Evolutionary conservation across 768 basidiomycete species (phyloP), one percentile per base, ranked within the genome.

Genomic region (Leccinum disarticulatum): DNA sequence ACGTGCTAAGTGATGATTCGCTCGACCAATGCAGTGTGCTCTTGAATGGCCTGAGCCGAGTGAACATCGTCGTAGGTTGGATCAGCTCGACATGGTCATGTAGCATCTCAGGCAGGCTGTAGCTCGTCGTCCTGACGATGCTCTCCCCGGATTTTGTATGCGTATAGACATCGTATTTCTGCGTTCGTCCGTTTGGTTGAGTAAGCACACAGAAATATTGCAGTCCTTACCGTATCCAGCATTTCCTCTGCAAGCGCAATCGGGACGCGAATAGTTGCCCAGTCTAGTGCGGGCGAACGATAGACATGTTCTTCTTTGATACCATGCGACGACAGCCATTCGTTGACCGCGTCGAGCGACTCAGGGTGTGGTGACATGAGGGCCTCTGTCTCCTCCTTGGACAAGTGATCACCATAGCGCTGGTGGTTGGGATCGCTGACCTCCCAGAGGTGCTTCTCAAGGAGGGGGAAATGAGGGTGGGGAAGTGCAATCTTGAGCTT

Each of bases 61-160:
- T 75, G 65, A 90, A 91, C 70, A 83, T 80, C 2, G 87, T 90
- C 3, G 89, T 90, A 0, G 89, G 89, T 61, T 90, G 87, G 30
- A 91, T 76, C 31, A 90, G 71, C 38, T 89, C 87, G 57, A 90
- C 69, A 66, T 90, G 87, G 3, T 76, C 73, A 64, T 85, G 79
- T 50, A 90, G 71, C 57, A 80, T 61, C 50, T 77, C 77, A 0
- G 89, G 89, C 17, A 91, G 79, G 64, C 83, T 86, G 74, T 89
- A 91, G 59, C 76, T 77, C 4, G 83, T 85, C n/a, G 90, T 87
- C 56, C 90, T 82, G 60, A 89, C 74, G 36, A 88, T 69, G 14
- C 77, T 70, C 31, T 85, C 83, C 4, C 83, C 86, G 54, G 76
- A 80, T 22, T 74, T 73, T 10, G 71, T 68, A 67, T 90, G 83